phyloP scores from a whole-genome alignment of 202 grass and related monocot genomes.

The Musa balbisiana region DNA sequence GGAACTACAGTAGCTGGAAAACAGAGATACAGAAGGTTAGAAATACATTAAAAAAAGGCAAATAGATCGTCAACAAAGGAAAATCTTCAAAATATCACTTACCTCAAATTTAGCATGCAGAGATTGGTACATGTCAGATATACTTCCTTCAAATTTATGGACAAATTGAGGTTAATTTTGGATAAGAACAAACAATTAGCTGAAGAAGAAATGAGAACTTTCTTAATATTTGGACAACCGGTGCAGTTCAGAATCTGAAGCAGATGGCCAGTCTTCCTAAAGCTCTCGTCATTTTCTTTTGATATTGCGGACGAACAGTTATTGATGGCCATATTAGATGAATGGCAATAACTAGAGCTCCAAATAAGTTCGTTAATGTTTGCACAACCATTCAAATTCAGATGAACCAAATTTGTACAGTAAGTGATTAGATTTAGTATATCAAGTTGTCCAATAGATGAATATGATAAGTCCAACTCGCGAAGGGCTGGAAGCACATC shows the following conservation, averaged over 20 bases:
- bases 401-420: slow-evolving; percentile 75
- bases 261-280: slow-evolving; percentile 28
- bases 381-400: slow-evolving; percentile 88
- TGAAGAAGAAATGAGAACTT: slow-evolving; percentile 64
- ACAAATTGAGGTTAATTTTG: slow-evolving; percentile 94
- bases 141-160: slow-evolving; percentile 88
- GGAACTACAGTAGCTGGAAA: slow-evolving; percentile 66
- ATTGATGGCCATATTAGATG: slow-evolving; percentile 41
- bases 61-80: neutral
- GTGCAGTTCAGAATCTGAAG: slow-evolving; percentile 91
- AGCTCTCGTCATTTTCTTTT: slow-evolving; percentile 26
- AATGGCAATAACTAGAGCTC: slow-evolving; percentile 29
- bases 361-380: slow-evolving; percentile 80
- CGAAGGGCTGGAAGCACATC: slow-evolving; percentile 63
- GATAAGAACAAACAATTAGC: slow-evolving; percentile 60
- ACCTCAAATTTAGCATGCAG: slow-evolving; percentile 75
- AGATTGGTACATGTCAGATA: slow-evolving; percentile 72
- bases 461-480: slow-evolving; percentile 94
- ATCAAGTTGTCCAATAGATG: slow-evolving; percentile 67
- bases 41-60: neutral
- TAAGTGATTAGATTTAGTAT: slow-evolving; percentile 57
- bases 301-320: slow-evolving; percentile 21
- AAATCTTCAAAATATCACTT: neutral
- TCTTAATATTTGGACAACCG: slow-evolving; percentile 88
- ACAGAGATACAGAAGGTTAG: slow-evolving; percentile 10